Base-by-base conservation (phyloP, 139 green algal species). In the Dunaliella primolecta region DNA sequence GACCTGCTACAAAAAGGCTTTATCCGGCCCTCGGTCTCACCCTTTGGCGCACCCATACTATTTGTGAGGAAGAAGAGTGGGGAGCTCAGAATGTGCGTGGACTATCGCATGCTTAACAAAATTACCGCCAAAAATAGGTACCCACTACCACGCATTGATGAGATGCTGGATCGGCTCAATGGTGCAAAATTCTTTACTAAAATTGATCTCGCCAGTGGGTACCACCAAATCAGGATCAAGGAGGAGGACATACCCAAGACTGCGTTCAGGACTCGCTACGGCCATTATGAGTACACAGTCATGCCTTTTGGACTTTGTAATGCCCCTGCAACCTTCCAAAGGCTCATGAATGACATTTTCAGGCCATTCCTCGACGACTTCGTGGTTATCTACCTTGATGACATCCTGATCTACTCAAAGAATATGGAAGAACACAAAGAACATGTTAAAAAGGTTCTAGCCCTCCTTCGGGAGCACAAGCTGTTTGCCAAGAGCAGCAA, bases 261-360 rank as follows among this genome's bases (percentile, higher is more conserved):
- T 1, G 85, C 85, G 0, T 88, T 88, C 72, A 32, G 27, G 38
- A 91, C 87, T 34, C 86, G 56, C 1, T 83, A 83, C 56, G 87
- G 87, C 0, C 80, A 89, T 34, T 92, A 82, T 81, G 82, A 92
- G 36, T 83, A 86, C 27, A 75, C 31, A 1, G 90, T 92, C 0
- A 35, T 93, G 0, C n/a, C 71, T n/a, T 88, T 93, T 70, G 89
- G 92, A 0, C 81, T 94, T 3, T 84, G 72, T 25, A 94, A 94
- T 77, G 91, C 91, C 0, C 90, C 90, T 1, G 75, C 85, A 2
- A 88, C 85, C 2, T 95, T 93, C 57, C 85, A 91, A 36, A 23
- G 30, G 11, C 2, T 88, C 2, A 92, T 94, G 24, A 85, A n/a
- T n/a, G n/a, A n/a, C n/a, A n/a, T n/a, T n/a, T n/a, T n/a, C n/a